Base-by-base conservation (phyloP, 306 rosid genomes). In the Mimosa pudica region DNA sequence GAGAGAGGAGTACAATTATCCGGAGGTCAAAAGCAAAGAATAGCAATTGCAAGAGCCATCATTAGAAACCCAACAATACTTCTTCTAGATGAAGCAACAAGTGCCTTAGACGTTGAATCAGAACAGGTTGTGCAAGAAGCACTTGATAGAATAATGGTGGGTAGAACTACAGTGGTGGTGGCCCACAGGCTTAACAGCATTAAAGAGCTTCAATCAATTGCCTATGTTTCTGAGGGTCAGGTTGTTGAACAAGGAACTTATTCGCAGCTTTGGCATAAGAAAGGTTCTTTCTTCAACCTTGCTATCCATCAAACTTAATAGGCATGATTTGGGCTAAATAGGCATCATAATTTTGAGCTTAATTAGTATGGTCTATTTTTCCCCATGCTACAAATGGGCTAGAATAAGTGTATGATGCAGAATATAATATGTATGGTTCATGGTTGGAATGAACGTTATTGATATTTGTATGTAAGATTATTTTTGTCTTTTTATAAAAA, bases 21-120 rank as follows among this genome's bases (percentile, higher is more conserved):
- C 0, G 93, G 89, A 5, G 93, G 93, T 65, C 93, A 89, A 49
- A 89, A 89, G 79, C 93, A 89, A 61, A 77, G 90, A 38, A 86
- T 89, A 42, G 90, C 90, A 0, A 89, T 89, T 10, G 93, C 88
- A 7, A 77, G 90, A 75, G 93, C 89, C 4, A 82, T 84, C 6
- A 48, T 87, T 45, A 74, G 86, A 79, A 76, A 82, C 62, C 93
- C 93, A 4, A 84, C 80, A 65, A 77, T 89, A 36, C 69, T 89
- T 30, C 62, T 89, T 12, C 78, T 89, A 3, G 90, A 89, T 24
- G 93, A 89, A 57, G 93, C 90, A 0, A 87, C 93, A 0, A 87
- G 89, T 77, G 91, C 93, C n/a, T 84, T 89, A 1, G 93, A 89
- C 44, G 93, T 87, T 0, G 84, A 89, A 57, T 83, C 90, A 0